These are phyloP conservation scores for Aspergillus sp. DNA, from an alignment of 2,329 filamentous ascomycete species.

Conservation along the genomic window DNA sequence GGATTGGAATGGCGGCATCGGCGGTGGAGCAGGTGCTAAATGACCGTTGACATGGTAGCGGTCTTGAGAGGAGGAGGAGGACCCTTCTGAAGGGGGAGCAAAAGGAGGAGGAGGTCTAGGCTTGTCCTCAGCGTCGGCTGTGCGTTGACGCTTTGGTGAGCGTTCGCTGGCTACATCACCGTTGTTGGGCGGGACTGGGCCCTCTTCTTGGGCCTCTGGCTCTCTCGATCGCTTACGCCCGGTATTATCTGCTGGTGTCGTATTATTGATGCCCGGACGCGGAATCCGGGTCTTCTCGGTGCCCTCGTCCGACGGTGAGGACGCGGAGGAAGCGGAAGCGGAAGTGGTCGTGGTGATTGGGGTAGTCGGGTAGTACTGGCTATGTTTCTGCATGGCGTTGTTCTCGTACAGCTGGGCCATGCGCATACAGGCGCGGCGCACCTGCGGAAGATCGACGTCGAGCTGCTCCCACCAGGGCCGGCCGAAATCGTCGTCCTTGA, in stretches of 20 bases:
- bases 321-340: too few relatives aligned
- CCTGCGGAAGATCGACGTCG: conserved; percentile 61
- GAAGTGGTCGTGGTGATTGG: conserved; percentile 15
- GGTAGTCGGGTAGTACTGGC: conserved; percentile 36
- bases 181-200: too few relatives aligned
- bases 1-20: conserved; percentile 8
- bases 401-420: conserved; percentile 54
- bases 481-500: conserved; percentile 64
- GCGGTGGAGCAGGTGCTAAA: conserved; percentile 8
- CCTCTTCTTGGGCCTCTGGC: conserved; percentile 12
- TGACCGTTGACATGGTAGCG: conserved; percentile 12
- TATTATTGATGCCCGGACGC: conserved; percentile 18
- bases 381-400: conserved; percentile 35
- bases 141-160: conserved; percentile 33
- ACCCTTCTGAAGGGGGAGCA: background rate
- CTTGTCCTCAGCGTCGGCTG: conserved; percentile 14
- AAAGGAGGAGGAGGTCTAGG: background rate
- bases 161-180: background rate
- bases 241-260: conserved; percentile 13
- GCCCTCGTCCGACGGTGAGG: conserved; percentile 17
- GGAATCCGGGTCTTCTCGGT: conserved; percentile 31
- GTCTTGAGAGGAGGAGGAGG: conserved; percentile 6
- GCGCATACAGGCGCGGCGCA: conserved; percentile 64
- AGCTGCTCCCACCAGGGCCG: conserved; percentile 82
- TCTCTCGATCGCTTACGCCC: conserved; percentile 36